These are phyloP conservation scores for Blastobotrys muscicola DNA, from an alignment of 805 yeast species.

Conservation along the genomic window DNA sequence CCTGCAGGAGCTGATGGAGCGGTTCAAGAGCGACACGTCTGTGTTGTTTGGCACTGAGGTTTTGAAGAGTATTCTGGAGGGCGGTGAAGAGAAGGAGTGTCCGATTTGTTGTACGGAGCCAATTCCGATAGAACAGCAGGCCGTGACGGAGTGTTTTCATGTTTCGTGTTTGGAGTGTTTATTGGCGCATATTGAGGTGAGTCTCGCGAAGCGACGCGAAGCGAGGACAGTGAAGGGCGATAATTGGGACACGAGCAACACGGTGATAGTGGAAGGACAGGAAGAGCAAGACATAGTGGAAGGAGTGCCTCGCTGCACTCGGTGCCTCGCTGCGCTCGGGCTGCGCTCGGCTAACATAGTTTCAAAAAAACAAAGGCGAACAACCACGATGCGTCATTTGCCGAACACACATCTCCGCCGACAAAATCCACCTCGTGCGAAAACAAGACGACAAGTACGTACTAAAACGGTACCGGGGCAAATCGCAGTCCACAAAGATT, in stretches of 20 bases:
- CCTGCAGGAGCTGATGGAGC: conserved; percentile 13
- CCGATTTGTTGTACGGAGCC: conserved; percentile 73
- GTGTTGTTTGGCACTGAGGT: conserved; percentile 14
- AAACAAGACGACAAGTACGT: conserved; percentile 15
- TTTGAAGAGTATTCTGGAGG: conserved; percentile 19
- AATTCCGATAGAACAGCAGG: conserved; percentile 41
- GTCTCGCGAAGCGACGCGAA: not conserved
- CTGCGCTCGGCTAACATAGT: conserved; percentile 23
- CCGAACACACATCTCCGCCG: conserved; percentile 43
- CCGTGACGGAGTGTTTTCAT: conserved; percentile 74
- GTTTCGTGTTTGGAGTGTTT: conserved; percentile 67
- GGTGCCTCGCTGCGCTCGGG: too few species aligned
- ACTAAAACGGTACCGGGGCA: conserved; percentile 25
- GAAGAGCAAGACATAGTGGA: too few species aligned
- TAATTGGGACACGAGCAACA: too few species aligned
- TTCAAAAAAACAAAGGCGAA: conserved; percentile 42
- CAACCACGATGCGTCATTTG: conserved; percentile 68
- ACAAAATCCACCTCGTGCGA: conserved; percentile 37
- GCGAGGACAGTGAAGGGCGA: too few species aligned
- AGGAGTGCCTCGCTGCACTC: too few species aligned
- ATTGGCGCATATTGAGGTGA: conserved; percentile 51
- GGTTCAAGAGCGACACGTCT: conserved; percentile 6
- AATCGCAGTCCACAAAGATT: conserved; percentile 56
- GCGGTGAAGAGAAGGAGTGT: conserved; percentile 52
- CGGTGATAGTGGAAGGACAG: too few species aligned